Evolutionary conservation across 495 filamentous ascomycete genomes (phyloP).

Genomic region (Penicillium canescens): DNA sequence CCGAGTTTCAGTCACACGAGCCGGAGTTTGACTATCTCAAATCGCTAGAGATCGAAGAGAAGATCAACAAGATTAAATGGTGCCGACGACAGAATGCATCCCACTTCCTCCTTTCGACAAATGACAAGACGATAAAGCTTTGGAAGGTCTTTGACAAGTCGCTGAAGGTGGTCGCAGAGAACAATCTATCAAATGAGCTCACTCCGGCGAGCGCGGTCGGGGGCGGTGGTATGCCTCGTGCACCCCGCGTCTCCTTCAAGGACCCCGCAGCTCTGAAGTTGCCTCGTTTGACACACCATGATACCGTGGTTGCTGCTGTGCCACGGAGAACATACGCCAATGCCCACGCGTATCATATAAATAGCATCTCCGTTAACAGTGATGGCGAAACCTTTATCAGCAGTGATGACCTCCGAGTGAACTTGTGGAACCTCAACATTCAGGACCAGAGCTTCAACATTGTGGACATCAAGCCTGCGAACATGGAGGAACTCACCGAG

Average conservation of each 20-base stretch:
- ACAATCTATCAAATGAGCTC: constrained; percentile 93
- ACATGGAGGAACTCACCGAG: constrained; percentile 99
- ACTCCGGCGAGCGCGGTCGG: constrained; percentile 74
- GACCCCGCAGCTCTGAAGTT: constrained; percentile 83
- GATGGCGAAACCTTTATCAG: constrained; percentile 99
- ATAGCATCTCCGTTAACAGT: constrained; percentile 99
- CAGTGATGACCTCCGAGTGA: constrained; percentile 95
- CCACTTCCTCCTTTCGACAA: constrained; percentile 96
- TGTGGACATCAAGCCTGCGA: constrained; percentile 98
- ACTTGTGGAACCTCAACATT: constrained; percentile 98
- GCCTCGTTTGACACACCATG: constrained; percentile 93
- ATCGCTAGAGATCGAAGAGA: constrained; percentile 98
- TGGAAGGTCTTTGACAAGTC: constrained; percentile 99
- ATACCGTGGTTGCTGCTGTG: constrained; percentile 96
- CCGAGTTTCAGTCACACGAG: constrained; percentile 98
- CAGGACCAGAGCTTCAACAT: constrained; percentile 99
- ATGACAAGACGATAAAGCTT: constrained; percentile 99
- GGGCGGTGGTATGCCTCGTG: constrained; percentile 72
- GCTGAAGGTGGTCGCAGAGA: constrained; percentile 96
- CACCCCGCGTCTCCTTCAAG: constrained; percentile 73
- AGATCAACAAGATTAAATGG: constrained; percentile 99
- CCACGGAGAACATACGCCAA: constrained; percentile 96
- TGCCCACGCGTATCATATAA: constrained; percentile 98
- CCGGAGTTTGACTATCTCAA: constrained; percentile 99
- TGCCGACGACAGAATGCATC: constrained; percentile 96